Evolutionary conservation across 257 asterid species (phyloP), one percentile per base, ranked within the genome.

Genomic region (Solanum peruvianum): DNA sequence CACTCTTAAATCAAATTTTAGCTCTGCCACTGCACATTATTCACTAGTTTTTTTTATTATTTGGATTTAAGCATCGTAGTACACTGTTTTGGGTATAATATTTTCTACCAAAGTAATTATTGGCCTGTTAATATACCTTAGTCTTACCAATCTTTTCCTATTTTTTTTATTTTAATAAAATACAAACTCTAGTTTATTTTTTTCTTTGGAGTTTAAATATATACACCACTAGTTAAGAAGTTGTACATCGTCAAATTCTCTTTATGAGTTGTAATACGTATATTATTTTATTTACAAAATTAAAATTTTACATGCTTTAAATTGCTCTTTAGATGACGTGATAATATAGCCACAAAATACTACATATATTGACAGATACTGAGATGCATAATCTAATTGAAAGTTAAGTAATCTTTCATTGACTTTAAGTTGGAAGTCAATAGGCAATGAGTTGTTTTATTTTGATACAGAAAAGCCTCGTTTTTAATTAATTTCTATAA

Each of bases 1-100:
- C 35, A 33, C 35, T 5, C 35, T 33, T 33, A 33, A 33, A 33
- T 4, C 1, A 33, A 33, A 33, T 33, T 33, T 1, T 33, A 33
- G 35, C 1, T 33, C 1, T 5, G 1, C 5, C 5, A 33, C 5
- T 0, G 1, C 5, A 33, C 5, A 0, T 33, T 5, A 33, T 33
- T 33, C 35, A 64, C 25, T 31, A 4, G 1, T 52, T 52, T 56
- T 70, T 33, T 16, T 31, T 62, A 3, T 31, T 16, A 11, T 29
- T 29, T 29, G 76, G 41, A 33, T 69, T 69, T 15, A 69, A 69
- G 76, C 20, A 31, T 33, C 35, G 35, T 29, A 23, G 44, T 31
- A 33, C 44, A 16, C 44, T 70, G 4, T 64, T 71, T 16, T 16
- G 27, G 25, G 9, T 18, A 25, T 18, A 71, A 33, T 29, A 14